These are phyloP conservation scores for Ceratocystis cacaofunesta DNA, from an alignment of 2,329 filamentous ascomycete species.

Conservation along the genomic window DNA sequence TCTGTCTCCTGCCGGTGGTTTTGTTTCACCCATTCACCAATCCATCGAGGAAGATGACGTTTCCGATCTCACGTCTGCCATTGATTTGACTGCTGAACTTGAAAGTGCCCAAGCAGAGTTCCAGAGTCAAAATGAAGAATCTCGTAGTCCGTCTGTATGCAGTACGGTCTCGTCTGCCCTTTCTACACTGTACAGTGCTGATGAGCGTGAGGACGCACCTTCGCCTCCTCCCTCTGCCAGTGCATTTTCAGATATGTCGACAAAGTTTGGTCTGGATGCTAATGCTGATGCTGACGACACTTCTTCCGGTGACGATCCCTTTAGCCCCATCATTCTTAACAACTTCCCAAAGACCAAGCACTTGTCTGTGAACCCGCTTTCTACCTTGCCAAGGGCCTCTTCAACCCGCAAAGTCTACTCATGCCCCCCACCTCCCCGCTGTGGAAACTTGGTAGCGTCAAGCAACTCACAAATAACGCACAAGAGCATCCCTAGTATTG, in stretches of 20 bases:
- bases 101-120: not conserved
- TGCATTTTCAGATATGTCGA: conserved; percentile 9
- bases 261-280: conserved; percentile 3
- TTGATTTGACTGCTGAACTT: not conserved
- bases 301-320: conserved; percentile 6
- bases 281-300: not conserved
- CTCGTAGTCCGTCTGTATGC: conserved; percentile 17
- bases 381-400: not conserved
- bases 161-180: conserved; percentile 38
- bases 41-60: not conserved
- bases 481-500: not conserved
- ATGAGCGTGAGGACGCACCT: conserved; percentile 29
- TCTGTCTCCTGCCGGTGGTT: conserved; percentile 13
- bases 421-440: conserved; percentile 10
- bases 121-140: not conserved
- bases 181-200: conserved; percentile 42
- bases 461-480: not conserved
- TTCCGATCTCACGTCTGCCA: not conserved
- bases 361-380: conserved; percentile 6
- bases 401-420: conserved; percentile 11
- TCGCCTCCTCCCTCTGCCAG: conserved; percentile 1
- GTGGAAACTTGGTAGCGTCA: not conserved
- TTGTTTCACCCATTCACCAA: conserved; percentile 5
- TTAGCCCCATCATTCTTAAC: conserved; percentile 4
- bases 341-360: conserved; percentile 16